Percentiles rank a stretch among this genome's conserved stretches.
Evolutionary conservation across 2,329 filamentous ascomycete genomes (phyloP).

Genomic region (Coniochaeta hoffmannii): DNA sequence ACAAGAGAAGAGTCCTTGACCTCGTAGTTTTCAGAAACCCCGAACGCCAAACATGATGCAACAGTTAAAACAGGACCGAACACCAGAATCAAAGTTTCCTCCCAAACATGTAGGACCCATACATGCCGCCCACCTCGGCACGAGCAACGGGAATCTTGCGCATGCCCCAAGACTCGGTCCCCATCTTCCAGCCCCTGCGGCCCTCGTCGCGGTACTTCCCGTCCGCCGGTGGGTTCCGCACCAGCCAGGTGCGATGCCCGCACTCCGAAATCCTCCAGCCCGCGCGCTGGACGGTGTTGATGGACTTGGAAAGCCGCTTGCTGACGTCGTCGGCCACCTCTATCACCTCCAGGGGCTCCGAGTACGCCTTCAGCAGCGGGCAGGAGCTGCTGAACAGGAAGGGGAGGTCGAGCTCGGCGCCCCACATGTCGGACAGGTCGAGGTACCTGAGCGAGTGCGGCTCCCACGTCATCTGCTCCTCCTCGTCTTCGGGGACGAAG

Average conservation of each 20-base stretch:
- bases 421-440: conserved; percentile 66
- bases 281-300: conserved; percentile 48
- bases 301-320: conserved; percentile 54
- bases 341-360: conserved; percentile 66
- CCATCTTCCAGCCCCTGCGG: conserved; percentile 70
- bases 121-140: conserved; percentile 90
- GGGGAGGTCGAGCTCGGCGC: conserved; percentile 51
- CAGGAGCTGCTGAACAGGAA: conserved; percentile 43
- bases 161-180: conserved; percentile 78
- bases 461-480: conserved; percentile 34
- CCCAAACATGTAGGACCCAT: conserved; percentile 66
- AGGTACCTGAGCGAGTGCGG: conserved; percentile 64
- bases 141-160: conserved; percentile 85
- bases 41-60: background rate
- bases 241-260: conserved; percentile 58
- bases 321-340: conserved; percentile 66
- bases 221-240: conserved; percentile 39
- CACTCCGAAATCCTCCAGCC: conserved; percentile 70
- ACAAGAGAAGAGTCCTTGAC: background rate
- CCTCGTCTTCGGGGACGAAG: conserved; percentile 38
- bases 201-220: conserved; percentile 46
- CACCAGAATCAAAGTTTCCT: conserved; percentile 26
- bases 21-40: background rate
- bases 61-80: background rate
- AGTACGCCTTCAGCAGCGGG: conserved; percentile 49